Percentiles rank a stretch among this genome's conserved stretches.
Evolutionary conservation across 2,329 filamentous ascomycete species (phyloP).

Genomic region (Beauveria rudraprayagi): DNA sequence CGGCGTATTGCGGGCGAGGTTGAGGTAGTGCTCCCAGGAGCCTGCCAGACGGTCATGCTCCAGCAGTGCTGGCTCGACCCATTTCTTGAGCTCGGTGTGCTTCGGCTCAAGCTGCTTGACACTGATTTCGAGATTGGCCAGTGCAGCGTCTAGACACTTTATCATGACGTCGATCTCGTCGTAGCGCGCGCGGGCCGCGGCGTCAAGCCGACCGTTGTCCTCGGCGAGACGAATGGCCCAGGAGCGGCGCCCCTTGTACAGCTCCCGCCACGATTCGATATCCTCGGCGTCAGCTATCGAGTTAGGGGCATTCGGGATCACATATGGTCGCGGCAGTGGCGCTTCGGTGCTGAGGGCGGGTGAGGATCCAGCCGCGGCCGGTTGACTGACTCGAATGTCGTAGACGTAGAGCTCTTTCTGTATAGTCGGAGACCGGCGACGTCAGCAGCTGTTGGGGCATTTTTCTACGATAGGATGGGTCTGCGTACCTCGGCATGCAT

Average conservation of each 20-base stretch:
- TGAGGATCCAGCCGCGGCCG: conserved; percentile 38
- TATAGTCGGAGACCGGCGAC: conserved; percentile 26
- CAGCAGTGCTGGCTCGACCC: conserved; percentile 58
- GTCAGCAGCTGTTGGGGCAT: conserved; percentile 3
- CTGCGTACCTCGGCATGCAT: conserved; percentile 66
- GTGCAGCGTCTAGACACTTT: conserved; percentile 73
- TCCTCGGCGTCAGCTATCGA: conserved; percentile 72
- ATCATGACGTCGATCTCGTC: conserved; percentile 68
- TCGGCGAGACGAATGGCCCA: conserved; percentile 70
- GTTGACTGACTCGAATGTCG: conserved; percentile 66
- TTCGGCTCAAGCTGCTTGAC: conserved; percentile 65
- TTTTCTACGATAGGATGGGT: not conserved
- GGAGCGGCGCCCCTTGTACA: conserved; percentile 71
- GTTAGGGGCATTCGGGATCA: conserved; percentile 65
- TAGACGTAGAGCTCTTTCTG: conserved; percentile 89
- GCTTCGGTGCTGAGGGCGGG: conserved; percentile 39
- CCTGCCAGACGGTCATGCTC: conserved; percentile 58
- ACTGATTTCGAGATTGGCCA: conserved; percentile 74
- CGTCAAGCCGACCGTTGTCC: conserved; percentile 59
- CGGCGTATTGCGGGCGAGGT: conserved; percentile 54
- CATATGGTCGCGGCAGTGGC: conserved; percentile 46
- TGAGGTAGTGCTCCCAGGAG: conserved; percentile 61
- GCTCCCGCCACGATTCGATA: conserved; percentile 76
- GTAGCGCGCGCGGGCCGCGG: conserved; percentile 56
- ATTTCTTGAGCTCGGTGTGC: conserved; percentile 61